phyloP scores from a whole-genome alignment of 2,329 filamentous ascomycete genomes.

The Drechslerella dactyloides region DNA sequence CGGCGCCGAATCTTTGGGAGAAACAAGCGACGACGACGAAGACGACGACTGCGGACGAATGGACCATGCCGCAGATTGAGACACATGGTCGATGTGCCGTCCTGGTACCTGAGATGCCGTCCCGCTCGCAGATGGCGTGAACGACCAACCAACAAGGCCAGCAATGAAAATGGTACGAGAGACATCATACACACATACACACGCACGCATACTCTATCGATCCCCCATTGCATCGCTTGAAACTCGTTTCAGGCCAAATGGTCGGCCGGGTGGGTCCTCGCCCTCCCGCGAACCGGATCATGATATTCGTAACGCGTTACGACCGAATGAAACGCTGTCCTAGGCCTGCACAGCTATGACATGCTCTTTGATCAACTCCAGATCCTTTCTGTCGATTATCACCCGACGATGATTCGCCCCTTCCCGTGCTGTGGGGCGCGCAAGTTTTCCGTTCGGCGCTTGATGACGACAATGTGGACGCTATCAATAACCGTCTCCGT shows the following conservation, averaged over 20 bases:
- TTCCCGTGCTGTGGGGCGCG: slow-evolving; percentile 24
- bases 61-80: slow-evolving; percentile 16
- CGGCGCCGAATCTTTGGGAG: slow-evolving; percentile 35
- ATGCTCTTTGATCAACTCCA: background rate
- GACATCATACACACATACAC: too few relatives aligned
- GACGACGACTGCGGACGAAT: slow-evolving; percentile 48
- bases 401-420: slow-evolving; percentile 44
- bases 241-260: slow-evolving; percentile 52
- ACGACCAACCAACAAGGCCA: background rate
- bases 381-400: slow-evolving; percentile 26
- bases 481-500: slow-evolving; percentile 1
- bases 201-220: slow-evolving; percentile 8
- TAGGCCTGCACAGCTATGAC: background rate
- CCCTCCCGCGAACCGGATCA: slow-evolving; percentile 42
- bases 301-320: slow-evolving; percentile 21
- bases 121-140: slow-evolving; percentile 8
- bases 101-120: slow-evolving; percentile 11
- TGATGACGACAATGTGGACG: slow-evolving; percentile 39
- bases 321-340: slow-evolving; percentile 13
- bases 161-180: slow-evolving; percentile 35
- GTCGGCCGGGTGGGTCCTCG: slow-evolving; percentile 38
- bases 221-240: slow-evolving; percentile 38
- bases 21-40: slow-evolving; percentile 26
- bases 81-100: slow-evolving; percentile 2
- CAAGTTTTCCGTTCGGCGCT: slow-evolving; percentile 9